Evolutionary conservation across 1,284 basidiomycete species (phyloP).

Genomic region (Tilletia caries): DNA sequence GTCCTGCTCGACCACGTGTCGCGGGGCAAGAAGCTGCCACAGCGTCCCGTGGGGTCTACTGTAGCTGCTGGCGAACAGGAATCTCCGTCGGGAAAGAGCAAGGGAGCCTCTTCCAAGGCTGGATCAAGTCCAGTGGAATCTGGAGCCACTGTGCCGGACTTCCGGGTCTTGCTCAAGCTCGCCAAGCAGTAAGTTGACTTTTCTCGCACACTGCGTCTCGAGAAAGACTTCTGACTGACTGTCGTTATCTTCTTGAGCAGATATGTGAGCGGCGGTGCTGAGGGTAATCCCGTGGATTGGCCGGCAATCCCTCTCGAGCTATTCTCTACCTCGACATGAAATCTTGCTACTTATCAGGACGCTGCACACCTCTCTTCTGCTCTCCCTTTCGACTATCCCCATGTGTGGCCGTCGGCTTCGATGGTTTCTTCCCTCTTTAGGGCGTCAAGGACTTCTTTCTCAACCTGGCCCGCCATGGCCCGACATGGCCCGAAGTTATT

Average conservation of each 20-base stretch:
- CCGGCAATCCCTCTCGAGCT: conserved; percentile 3
- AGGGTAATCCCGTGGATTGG: conserved; percentile 2
- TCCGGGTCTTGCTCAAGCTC: conserved; percentile 1
- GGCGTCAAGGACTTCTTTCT: too few species aligned
- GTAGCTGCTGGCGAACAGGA: neutral
- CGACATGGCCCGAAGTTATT: too few species aligned
- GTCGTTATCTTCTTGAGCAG: neutral
- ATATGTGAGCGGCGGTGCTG: conserved; percentile 2
- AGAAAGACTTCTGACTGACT: neutral
- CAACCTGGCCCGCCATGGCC: too few species aligned
- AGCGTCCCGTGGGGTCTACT: neutral
- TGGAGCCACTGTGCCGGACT: neutral
- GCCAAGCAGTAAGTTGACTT: conserved; percentile 10
- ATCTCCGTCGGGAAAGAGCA: neutral
- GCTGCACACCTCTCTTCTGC: neutral
- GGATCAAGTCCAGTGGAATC: too few species aligned
- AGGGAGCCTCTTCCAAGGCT: neutral
- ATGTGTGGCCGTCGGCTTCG: too few species aligned
- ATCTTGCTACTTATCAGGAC: neutral
- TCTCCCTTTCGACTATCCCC: neutral
- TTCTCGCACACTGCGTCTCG: neutral
- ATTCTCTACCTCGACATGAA: neutral
- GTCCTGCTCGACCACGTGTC: conserved; percentile 38
- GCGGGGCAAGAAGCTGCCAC: neutral
- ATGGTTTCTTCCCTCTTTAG: too few species aligned